Conservation (phyloP, 2,329 filamentous ascomycete genomes). For the Rosellinia necatrix region DNA sequence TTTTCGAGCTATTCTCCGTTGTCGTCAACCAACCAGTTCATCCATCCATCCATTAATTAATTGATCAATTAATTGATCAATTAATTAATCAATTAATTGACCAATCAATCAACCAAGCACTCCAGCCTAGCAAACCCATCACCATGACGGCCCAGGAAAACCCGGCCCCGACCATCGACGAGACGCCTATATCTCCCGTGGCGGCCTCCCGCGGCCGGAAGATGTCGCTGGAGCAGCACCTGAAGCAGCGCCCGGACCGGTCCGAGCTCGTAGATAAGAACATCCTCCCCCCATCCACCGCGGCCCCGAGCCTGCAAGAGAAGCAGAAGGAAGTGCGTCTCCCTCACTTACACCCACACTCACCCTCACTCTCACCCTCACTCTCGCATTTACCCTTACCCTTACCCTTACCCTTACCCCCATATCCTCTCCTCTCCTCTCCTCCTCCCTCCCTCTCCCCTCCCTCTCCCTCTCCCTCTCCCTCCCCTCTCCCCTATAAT, state of each 20-base stretch:
- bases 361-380: neutral
- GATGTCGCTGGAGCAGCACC: slow-evolving; percentile 74
- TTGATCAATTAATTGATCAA: too few species aligned
- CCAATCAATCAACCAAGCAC: neutral
- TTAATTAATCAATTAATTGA: neutral
- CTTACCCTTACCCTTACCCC: neutral
- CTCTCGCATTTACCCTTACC: neutral
- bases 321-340: slow-evolving; percentile 71
- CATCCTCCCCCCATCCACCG: slow-evolving; percentile 79
- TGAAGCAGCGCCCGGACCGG: slow-evolving; percentile 74
- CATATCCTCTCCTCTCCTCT: neutral
- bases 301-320: slow-evolving; percentile 78
- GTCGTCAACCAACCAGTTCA: too few species aligned
- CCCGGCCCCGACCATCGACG: slow-evolving; percentile 49
- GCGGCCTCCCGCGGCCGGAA: slow-evolving; percentile 55
- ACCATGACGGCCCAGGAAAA: slow-evolving; percentile 43
- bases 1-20: too few species aligned
- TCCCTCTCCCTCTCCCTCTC: neutral
- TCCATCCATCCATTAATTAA: too few species aligned
- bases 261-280: slow-evolving; percentile 83
- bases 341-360: neutral
- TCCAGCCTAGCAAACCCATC: neutral
- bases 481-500: too few species aligned
- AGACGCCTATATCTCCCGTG: slow-evolving; percentile 62
- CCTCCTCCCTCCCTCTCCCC: neutral